These are phyloP conservation scores for Schrenkiella parvula DNA, from an alignment of 345 rosid species.

Conservation along the genomic window DNA sequence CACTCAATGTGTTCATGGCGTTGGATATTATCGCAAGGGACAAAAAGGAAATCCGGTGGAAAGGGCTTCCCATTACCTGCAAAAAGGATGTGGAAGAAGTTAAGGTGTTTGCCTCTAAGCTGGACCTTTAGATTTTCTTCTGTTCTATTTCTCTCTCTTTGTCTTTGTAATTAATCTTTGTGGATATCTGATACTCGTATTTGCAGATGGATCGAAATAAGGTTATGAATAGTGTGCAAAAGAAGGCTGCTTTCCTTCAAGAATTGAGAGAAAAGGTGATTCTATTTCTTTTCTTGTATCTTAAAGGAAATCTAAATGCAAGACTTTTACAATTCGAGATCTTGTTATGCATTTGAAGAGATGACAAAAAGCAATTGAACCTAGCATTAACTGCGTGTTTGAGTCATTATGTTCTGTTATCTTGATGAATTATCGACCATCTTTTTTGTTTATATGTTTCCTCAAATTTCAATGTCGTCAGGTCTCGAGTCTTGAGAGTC, in stretches of 20 bases:
- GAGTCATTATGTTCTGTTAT: slow-evolving; percentile 3
- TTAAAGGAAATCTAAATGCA: background rate
- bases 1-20: slow-evolving; percentile 44
- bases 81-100: slow-evolving; percentile 38
- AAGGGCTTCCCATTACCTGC: slow-evolving; percentile 39
- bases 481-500: slow-evolving; percentile 40
- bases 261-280: slow-evolving; percentile 44
- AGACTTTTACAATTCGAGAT: background rate
- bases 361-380: background rate
- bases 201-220: slow-evolving; percentile 28
- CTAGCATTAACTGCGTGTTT: background rate
- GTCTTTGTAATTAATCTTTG: background rate
- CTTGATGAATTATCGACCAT: background rate
- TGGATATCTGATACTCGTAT: background rate
- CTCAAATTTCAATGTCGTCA: background rate
- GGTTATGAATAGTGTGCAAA: slow-evolving; percentile 27
- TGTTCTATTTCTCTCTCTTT: background rate
- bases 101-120: slow-evolving; percentile 29
- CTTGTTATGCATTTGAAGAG: slow-evolving; percentile 6
- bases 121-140: background rate
- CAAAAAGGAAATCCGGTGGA: slow-evolving; percentile 48
- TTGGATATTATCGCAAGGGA: slow-evolving; percentile 41
- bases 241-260: slow-evolving; percentile 42
- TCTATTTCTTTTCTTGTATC: background rate
- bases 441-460: background rate